Base-by-base conservation (phyloP, 1,139 yeast species). In the Geotrichum fermentans region DNA sequence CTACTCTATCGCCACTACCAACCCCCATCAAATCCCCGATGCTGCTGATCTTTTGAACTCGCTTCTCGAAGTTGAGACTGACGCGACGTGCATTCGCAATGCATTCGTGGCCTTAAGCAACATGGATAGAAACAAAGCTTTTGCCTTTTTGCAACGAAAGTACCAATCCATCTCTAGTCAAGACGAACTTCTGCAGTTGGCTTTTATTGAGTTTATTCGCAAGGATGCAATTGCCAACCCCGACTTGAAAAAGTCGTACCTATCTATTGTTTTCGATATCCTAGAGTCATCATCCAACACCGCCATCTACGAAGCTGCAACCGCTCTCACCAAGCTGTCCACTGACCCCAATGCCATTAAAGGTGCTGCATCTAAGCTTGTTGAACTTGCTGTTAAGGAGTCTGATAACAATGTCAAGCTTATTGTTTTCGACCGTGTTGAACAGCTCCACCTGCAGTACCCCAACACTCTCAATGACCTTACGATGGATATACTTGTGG, bases 21-120 rank as follows among this genome's bases (percentile, higher is more conserved):
- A 88, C 37, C 82, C 94, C 40, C 94, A 86, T 67, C 78, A 94
- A 65, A 79, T 89, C 47, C 98, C 98, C 6, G 98, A 94, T 71
- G 96, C 97, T 17, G 84, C 90, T 50, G 96, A 87, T 58, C 75
- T 90, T 57, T 76, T 92, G 58, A 74, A 77, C 59, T 78, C 79
- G 51, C 87, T 89, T 66, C 73, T 92, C 64, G 76, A 74, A 51
- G 83, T 80, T 35, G 99, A 94, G 69, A 79, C 84, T 51, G 98
- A 94, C 66, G 83, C 96, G 32, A 88, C 95, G 30, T 92, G 98
- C 72, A 87, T 87, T 67, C 80, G 98, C 67, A 94, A 94, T 67
- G 97, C 97, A 3, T 94, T 94, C 66, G 83, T 90, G 48, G 88
- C 95, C 55, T 74, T 94, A 56, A 80, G 94, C 40, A 83, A 81